phyloP scores from a whole-genome alignment of 2,329 filamentous ascomycete species.

The Fusarium anthophilum region DNA sequence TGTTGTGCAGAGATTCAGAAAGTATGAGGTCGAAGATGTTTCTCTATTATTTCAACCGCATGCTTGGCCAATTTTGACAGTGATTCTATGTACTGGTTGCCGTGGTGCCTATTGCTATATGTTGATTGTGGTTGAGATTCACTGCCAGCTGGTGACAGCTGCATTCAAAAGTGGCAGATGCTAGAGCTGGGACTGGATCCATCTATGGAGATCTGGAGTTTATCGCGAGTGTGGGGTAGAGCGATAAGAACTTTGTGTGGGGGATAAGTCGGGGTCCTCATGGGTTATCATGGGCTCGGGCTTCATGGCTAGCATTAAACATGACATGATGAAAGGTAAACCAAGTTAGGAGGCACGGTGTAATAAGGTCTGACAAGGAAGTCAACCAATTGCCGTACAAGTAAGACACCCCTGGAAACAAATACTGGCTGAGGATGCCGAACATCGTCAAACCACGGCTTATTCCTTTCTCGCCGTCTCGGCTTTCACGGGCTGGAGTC shows the following conservation, averaged over 20 bases:
- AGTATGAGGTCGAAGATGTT: background rate
- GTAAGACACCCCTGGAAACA: background rate
- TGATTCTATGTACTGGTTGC: background rate
- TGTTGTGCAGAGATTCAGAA: background rate
- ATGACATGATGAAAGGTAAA: background rate
- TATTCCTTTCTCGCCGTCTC: slow-evolving; percentile 39
- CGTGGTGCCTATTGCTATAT: background rate
- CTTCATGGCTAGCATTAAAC: background rate
- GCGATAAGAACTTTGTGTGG: slow-evolving; percentile 31
- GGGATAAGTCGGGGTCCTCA: slow-evolving; percentile 18
- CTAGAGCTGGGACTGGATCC: slow-evolving; percentile 8
- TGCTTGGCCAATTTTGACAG: background rate
- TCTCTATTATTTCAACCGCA: background rate
- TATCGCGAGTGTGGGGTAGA: slow-evolving; percentile 36
- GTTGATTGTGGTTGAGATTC: slow-evolving; percentile 9
- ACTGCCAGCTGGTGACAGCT: slow-evolving; percentile 14
- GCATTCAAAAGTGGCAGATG: background rate
- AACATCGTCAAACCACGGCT: slow-evolving; percentile 42
- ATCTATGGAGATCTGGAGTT: slow-evolving; percentile 23
- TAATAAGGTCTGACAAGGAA: background rate
- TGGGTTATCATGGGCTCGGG: background rate
- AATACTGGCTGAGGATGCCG: slow-evolving; percentile 25
- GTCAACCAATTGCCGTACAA: background rate
- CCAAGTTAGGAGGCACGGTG: background rate
- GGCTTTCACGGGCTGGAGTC: slow-evolving; percentile 45